A percentile compares a stretch with the other conserved stretches of the same genome.
Evolutionary conservation across 1,284 basidiomycete genomes (phyloP).

Genomic region (Rhodofomes roseus): DNA sequence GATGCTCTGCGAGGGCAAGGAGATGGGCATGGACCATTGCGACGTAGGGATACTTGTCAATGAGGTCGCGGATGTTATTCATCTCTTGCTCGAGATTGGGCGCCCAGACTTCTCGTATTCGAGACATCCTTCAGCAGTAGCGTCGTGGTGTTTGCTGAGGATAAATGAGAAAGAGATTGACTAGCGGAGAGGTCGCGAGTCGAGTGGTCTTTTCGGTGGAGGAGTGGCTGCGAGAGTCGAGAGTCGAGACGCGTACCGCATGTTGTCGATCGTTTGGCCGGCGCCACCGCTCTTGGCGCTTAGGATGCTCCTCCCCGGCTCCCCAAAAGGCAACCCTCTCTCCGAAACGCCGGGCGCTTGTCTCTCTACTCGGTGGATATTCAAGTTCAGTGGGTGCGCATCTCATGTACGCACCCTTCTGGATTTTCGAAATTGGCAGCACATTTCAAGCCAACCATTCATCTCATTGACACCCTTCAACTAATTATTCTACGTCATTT

Average conservation of each 20-base stretch:
- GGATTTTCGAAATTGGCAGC: too few species aligned
- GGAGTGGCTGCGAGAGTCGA: neutral
- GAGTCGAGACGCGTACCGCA: constrained; percentile 2
- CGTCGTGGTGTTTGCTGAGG: neutral
- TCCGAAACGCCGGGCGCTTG: neutral
- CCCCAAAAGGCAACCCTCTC: neutral
- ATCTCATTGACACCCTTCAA: too few species aligned
- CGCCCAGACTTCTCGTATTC: constrained; percentile 93
- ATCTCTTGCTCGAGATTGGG: constrained; percentile 93
- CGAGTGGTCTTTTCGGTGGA: neutral
- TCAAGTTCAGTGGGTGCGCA: too few species aligned
- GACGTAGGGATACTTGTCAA: constrained; percentile 92
- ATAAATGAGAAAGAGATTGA: neutral
- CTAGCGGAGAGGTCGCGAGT: neutral
- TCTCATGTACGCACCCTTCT: too few species aligned
- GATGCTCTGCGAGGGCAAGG: constrained; percentile 9
- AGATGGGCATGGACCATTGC: constrained; percentile 73
- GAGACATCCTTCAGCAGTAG: constrained; percentile 39
- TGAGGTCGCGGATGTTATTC: constrained; percentile 78
- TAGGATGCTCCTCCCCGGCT: neutral
- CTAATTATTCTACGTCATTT: too few species aligned
- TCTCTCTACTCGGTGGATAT: neutral
- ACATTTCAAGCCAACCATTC: too few species aligned
- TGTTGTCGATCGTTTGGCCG: constrained; percentile 3
- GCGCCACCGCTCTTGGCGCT: neutral